Conservation (phyloP, 2,329 filamentous ascomycete genomes). For the Coniella lustricola region DNA sequence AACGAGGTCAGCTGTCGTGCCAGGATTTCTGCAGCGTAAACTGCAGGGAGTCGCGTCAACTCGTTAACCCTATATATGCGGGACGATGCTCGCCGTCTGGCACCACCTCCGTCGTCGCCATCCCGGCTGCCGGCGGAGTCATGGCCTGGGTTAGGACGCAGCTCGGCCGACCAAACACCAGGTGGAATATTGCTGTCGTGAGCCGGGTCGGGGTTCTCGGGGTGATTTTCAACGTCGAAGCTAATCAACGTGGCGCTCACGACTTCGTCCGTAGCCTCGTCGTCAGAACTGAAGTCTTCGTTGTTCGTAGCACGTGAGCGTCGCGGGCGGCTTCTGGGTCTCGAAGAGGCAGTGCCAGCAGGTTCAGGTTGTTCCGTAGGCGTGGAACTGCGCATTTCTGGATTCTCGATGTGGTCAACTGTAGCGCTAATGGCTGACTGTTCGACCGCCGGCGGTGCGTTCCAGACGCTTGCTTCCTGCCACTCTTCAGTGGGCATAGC, state of each 20-base stretch:
- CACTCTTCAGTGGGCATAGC: neutral
- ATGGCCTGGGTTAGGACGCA: conserved; percentile 40
- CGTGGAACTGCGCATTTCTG: conserved; percentile 2
- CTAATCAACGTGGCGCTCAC: conserved; percentile 52
- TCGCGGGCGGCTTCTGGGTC: conserved; percentile 9
- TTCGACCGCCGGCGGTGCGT: conserved; percentile 2
- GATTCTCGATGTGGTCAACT: neutral
- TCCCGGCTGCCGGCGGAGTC: conserved; percentile 6
- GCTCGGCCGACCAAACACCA: conserved; percentile 52
- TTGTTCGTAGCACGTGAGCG: conserved; percentile 7
- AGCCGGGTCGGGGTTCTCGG: conserved; percentile 31
- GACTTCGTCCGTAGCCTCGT: conserved; percentile 45
- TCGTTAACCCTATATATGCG: conserved; percentile 31
- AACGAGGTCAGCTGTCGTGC: conserved; percentile 36
- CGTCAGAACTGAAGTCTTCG: conserved; percentile 45
- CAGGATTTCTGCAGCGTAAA: conserved; percentile 40
- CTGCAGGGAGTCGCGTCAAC: conserved; percentile 43
- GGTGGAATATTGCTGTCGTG: conserved; percentile 32
- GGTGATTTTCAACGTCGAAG: conserved; percentile 53
- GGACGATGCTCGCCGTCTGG: neutral
- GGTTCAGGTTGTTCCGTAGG: conserved; percentile 1
- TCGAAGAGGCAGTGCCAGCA: neutral
- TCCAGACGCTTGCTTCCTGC: conserved; percentile 5
- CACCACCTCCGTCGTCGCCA: conserved; percentile 2
- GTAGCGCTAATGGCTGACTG: neutral